Evolutionary conservation across 371 early-diverging fungal species (phyloP).

Genomic region (Circinella umbellata): DNA sequence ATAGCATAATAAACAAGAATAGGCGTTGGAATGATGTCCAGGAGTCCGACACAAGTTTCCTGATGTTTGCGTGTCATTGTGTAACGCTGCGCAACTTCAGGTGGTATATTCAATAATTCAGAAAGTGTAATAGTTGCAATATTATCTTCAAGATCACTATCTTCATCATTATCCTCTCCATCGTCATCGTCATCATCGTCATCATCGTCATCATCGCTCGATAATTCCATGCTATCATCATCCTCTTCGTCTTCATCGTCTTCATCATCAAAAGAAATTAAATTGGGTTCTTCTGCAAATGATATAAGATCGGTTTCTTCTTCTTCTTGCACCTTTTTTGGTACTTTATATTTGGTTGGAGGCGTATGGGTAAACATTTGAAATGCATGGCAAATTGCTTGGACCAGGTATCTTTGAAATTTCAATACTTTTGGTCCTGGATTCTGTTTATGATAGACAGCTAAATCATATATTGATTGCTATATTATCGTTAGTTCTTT

Average conservation of each 20-base stretch:
- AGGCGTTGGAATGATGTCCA: constrained; percentile 29
- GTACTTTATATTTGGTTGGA: constrained; percentile 16
- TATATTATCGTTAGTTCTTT: neutral
- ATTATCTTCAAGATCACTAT: constrained; percentile 14
- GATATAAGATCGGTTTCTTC: constrained; percentile 33
- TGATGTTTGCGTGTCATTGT: constrained; percentile 27
- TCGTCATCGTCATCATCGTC: constrained; percentile 10
- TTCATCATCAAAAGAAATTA: constrained; percentile 38
- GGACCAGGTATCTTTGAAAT: constrained; percentile 35
- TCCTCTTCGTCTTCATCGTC: neutral
- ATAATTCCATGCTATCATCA: neutral
- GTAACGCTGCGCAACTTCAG: constrained; percentile 23
- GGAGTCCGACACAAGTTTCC: constrained; percentile 22
- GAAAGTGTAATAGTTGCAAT: constrained; percentile 21
- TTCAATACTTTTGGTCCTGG: constrained; percentile 28
- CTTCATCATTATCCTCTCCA: constrained; percentile 15
- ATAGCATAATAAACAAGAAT: constrained; percentile 45
- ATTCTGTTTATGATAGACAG: constrained; percentile 26
- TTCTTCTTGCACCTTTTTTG: constrained; percentile 17
- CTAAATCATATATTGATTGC: constrained; percentile 11
- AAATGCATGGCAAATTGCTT: constrained; percentile 29
- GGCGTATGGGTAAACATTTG: constrained; percentile 29
- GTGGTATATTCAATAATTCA: constrained; percentile 23
- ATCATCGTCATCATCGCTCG: neutral
- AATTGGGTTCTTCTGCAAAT: constrained; percentile 33